Percentiles rank a stretch among this genome's conserved stretches.
Conservation (phyloP, 1,284 basidiomycete genomes). For the Microbotryum silenes-acaulis region DNA sequence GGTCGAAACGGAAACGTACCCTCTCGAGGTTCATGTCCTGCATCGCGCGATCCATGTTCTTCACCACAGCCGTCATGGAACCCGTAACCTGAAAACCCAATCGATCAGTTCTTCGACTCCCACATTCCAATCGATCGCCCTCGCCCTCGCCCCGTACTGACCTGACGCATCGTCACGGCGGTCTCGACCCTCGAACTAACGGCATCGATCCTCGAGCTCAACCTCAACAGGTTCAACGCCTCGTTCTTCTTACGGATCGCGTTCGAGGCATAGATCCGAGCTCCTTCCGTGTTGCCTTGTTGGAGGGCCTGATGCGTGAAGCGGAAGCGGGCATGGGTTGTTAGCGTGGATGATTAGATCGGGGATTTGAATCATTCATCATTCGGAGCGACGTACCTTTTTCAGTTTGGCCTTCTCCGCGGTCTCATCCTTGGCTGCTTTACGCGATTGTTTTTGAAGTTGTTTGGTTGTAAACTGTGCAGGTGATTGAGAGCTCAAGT, state of each 20-base stretch:
- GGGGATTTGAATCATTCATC: neutral
- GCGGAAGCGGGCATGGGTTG: too few relatives aligned
- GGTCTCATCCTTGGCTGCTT: constrained; percentile 86
- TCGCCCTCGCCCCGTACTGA: constrained; percentile 21
- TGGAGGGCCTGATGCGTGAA: constrained; percentile 65
- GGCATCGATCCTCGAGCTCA: constrained; percentile 72
- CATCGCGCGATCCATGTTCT: constrained; percentile 99
- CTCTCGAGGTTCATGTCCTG: constrained; percentile 97
- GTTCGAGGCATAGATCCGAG: constrained; percentile 97
- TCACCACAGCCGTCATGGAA: constrained; percentile 92
- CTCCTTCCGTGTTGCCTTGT: constrained; percentile 94
- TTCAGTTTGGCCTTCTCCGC: constrained; percentile 79
- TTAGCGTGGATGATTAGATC: neutral
- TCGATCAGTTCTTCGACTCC: neutral
- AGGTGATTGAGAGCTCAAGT: neutral
- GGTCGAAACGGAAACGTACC: constrained; percentile 51
- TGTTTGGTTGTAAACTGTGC: constrained; percentile 89
- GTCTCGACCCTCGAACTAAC: constrained; percentile 96
- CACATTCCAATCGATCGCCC: too few relatives aligned
- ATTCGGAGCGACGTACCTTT: constrained; percentile 52
- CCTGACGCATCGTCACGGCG: constrained; percentile 89
- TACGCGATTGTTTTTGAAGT: constrained; percentile 83
- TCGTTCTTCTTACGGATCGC: constrained; percentile 99
- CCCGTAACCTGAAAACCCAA: constrained; percentile 62
- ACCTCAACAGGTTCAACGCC: constrained; percentile 74